A percentile compares a stretch with the other conserved stretches of the same genome.
Evolutionary conservation across 139 green algal genomes (phyloP).

Genomic region (Micractinium sp.): DNA sequence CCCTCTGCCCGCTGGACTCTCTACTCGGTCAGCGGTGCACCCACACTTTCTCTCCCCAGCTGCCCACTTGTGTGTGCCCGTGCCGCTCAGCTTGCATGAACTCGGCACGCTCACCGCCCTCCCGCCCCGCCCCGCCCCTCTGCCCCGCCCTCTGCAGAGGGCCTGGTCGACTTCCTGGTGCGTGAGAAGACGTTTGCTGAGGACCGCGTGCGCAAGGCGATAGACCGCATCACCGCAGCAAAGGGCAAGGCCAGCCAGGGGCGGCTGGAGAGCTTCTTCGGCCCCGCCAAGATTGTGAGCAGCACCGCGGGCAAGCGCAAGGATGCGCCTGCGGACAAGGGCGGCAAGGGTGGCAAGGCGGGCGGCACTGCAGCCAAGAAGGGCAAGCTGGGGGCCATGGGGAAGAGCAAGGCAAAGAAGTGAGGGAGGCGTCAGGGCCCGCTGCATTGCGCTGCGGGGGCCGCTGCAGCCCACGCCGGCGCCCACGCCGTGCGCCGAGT

Average conservation of each 20-base stretch:
- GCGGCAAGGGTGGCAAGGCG: conserved; percentile 35
- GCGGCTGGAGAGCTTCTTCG: conserved; percentile 90
- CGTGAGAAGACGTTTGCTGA: conserved; percentile 95
- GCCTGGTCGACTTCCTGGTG: conserved; percentile 91
- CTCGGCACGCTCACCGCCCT: background rate
- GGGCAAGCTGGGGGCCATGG: conserved; percentile 44
- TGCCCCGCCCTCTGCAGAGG: conserved; percentile 66
- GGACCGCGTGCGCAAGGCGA: conserved; percentile 79
- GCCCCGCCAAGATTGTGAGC: conserved; percentile 51
- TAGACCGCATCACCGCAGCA: conserved; percentile 70
- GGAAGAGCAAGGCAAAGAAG: conserved; percentile 29
- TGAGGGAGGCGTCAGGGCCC: background rate
- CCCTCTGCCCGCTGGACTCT: background rate
- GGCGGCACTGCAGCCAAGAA: conserved; percentile 36
- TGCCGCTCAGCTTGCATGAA: background rate
- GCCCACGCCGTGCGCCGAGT: no score
- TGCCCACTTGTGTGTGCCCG: background rate
- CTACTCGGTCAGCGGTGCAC: background rate
- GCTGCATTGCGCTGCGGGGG: no score
- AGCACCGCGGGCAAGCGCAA: conserved; percentile 61
- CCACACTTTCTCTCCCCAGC: background rate
- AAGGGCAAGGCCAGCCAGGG: conserved; percentile 79
- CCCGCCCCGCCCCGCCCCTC: no score
- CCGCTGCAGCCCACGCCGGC: no score
- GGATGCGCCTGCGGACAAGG: conserved; percentile 42